phyloP scores from a whole-genome alignment of 208 protist genomes.

The Leishmania aethiopica region DNA sequence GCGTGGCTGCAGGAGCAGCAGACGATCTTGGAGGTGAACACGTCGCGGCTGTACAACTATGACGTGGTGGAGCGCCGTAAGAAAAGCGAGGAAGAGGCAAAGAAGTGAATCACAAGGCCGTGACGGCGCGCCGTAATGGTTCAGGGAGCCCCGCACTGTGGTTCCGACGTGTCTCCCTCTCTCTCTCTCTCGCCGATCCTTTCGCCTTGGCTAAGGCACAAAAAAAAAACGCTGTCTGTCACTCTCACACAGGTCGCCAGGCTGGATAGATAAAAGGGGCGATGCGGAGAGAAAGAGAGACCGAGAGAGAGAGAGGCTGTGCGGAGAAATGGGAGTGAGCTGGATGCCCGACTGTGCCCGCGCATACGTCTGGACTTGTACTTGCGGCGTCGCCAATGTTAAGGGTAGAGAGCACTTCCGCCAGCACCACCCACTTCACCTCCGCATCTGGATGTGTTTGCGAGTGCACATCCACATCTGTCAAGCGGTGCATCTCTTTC shows the following conservation, averaged over 20 bases:
- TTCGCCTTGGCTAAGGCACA: background rate
- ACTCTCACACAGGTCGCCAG: background rate
- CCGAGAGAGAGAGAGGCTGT: background rate
- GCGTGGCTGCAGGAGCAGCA: slow-evolving; percentile 96
- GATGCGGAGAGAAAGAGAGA: background rate
- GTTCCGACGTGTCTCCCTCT: background rate
- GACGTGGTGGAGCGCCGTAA: slow-evolving; percentile 87
- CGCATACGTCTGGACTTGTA: background rate
- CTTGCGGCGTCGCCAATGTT: background rate
- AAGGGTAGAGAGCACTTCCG: background rate
- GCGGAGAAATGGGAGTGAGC: background rate
- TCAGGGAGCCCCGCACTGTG: background rate
- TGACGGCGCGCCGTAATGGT: background rate
- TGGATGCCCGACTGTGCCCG: background rate
- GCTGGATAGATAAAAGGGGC: background rate
- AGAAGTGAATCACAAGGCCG: slow-evolving; percentile 6
- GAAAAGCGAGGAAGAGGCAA: slow-evolving; percentile 36
- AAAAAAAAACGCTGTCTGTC: no score
- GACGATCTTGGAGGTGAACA: slow-evolving; percentile 96
- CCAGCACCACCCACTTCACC: background rate
- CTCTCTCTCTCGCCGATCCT: background rate
- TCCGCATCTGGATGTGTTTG: background rate
- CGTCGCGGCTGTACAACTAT: slow-evolving; percentile 95
- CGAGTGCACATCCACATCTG: background rate
- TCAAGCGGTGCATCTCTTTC: background rate